Evolutionary conservation across 2,329 filamentous ascomycete species (phyloP).

Genomic region (Claviceps maximensis): DNA sequence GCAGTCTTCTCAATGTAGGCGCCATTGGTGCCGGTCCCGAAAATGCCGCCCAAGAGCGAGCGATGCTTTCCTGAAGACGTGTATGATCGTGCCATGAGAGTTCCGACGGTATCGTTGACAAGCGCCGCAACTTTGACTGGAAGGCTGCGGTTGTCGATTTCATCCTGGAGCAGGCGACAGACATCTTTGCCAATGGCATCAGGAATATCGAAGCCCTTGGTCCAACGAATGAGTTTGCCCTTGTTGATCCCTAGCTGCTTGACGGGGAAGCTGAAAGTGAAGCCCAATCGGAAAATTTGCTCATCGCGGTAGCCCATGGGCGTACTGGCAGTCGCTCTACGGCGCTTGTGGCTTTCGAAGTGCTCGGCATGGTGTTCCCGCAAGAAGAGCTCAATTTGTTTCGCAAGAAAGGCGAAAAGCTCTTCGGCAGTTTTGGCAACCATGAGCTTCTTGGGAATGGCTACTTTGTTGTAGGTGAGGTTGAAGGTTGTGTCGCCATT

Average conservation of each 20-base stretch:
- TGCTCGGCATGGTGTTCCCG: conserved; percentile 78
- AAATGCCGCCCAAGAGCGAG: conserved; percentile 89
- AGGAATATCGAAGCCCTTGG: conserved; percentile 95
- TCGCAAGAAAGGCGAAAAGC: conserved; percentile 83
- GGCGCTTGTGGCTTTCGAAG: conserved; percentile 57
- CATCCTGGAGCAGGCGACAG: conserved; percentile 73
- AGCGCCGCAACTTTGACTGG: conserved; percentile 91
- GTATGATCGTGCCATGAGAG: conserved; percentile 94
- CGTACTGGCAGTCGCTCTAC: conserved; percentile 47
- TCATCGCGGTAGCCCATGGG: conserved; percentile 52
- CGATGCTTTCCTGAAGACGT: conserved; percentile 77
- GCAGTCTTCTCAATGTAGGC: conserved; percentile 88
- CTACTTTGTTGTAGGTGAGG: conserved; percentile 81
- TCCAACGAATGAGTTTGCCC: conserved; percentile 90
- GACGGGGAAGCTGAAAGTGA: conserved; percentile 97
- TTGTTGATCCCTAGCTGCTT: conserved; percentile 92
- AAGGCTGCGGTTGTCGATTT: conserved; percentile 75
- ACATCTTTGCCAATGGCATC: conserved; percentile 92
- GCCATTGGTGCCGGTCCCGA: conserved; percentile 93
- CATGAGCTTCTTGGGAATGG: conserved; percentile 86
- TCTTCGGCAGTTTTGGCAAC: conserved; percentile 72
- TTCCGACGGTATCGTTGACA: conserved; percentile 96
- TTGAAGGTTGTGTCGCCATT: conserved; percentile 94
- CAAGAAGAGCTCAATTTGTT: conserved; percentile 83
- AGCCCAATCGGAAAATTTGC: conserved; percentile 84